Conservation (phyloP, 441 rosid species). For the Brassica balearica region DNA sequence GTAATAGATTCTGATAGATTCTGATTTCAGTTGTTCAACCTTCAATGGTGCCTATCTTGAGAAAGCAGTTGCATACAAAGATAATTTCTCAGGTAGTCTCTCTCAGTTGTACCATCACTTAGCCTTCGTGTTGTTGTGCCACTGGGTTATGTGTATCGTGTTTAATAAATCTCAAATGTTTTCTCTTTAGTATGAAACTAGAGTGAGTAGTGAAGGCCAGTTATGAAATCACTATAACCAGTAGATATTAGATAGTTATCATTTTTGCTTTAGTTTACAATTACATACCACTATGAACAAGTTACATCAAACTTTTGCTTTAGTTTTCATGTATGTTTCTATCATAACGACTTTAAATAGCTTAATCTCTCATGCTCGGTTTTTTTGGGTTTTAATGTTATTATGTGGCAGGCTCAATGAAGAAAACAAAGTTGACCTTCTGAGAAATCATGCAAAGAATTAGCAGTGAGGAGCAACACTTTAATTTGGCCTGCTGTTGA, state of each 20-base stretch:
- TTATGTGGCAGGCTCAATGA: background rate
- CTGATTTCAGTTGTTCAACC: conserved; percentile 91
- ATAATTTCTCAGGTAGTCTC: conserved; percentile 74
- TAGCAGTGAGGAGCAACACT: background rate
- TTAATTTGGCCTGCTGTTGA: background rate
- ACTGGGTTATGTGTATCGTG: no score
- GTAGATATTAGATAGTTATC: background rate
- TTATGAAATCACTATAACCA: background rate
- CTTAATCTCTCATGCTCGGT: background rate
- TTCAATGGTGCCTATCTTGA: conserved; percentile 92
- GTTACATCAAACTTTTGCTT: background rate
- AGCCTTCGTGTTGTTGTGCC: no score
- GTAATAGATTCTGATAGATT: conserved; percentile 70
- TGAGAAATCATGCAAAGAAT: no score
- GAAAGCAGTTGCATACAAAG: conserved; percentile 93
- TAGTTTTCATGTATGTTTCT: background rate
- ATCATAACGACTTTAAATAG: background rate
- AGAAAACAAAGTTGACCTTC: background rate
- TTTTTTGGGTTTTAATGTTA: background rate
- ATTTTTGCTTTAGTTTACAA: background rate
- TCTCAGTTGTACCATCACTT: no score
- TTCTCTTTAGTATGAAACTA: background rate
- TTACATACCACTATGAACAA: background rate
- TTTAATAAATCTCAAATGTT: background rate
- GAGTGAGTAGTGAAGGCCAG: background rate